Conservation (phyloP, 2,329 filamentous ascomycete genomes). For the Ceratocystis cacaofunesta region DNA sequence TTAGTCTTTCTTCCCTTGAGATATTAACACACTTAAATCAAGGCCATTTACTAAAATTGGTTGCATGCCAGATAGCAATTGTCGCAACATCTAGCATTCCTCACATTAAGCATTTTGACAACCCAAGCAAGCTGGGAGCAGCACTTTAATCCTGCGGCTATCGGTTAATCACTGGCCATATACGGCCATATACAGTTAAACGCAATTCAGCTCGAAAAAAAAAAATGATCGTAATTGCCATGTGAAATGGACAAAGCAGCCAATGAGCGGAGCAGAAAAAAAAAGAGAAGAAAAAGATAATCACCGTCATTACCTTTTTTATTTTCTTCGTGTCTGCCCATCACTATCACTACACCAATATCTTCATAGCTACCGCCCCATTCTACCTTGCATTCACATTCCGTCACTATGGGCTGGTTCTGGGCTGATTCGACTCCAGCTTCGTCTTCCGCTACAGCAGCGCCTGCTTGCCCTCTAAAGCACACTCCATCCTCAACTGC, state of each 20-base stretch:
- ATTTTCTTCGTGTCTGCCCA: neutral
- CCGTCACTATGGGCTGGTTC: constrained; percentile 43
- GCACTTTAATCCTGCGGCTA: neutral
- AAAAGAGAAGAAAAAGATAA: neutral
- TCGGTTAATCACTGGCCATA: neutral
- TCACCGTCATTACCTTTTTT: constrained; percentile 5
- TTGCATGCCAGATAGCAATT: neutral
- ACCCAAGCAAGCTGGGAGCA: no score
- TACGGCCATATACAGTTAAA: neutral
- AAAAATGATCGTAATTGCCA: neutral
- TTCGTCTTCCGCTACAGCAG: constrained; percentile 16
- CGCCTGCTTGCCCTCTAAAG: constrained; percentile 12
- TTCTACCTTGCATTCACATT: constrained; percentile 11
- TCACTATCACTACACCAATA: no score
- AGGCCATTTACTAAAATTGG: neutral
- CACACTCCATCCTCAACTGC: constrained; percentile 6
- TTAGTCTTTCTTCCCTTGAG: neutral
- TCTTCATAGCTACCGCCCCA: constrained; percentile 2
- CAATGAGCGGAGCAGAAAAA: constrained; percentile 15
- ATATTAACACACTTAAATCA: neutral
- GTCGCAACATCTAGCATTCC: neutral
- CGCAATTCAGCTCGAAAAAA: neutral
- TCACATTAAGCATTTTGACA: neutral
- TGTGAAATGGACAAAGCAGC: neutral
- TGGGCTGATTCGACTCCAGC: constrained; percentile 38